Evolutionary conservation across 2,329 filamentous ascomycete species (phyloP), one percentile per base, ranked within the genome.

Genomic region (Penicillium corylophilum): DNA sequence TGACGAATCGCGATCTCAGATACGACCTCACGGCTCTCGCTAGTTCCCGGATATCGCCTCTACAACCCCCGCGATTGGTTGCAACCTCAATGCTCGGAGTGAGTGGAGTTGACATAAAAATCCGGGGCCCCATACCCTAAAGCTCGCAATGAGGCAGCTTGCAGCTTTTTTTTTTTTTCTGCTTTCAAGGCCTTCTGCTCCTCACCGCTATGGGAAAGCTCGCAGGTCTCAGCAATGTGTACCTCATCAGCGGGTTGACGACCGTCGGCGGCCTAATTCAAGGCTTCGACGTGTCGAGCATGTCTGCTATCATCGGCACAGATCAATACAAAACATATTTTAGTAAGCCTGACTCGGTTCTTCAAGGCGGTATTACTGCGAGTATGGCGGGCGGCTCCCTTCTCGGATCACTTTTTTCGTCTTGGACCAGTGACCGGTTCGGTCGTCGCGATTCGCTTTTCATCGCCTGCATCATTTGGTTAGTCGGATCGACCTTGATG

Each of bases 381-480:
- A 76, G 84, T 2, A 88, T 89, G 85, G 83, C 85, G 9, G 85
- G 82, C 33, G 86, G 86, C 12, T 87, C 84, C 2, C 80, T 86
- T 45, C 67, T 85, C 18, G 86, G 80, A 44, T 78, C 80, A 49
- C 68, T 83, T 5, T 24, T 51, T 8, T 57, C 55, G 1, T 51
- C 52, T n/a, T 79, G 74, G 64, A 66, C 83, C 29, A 77, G 79
- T 15, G 82, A 84, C 60, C 72, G 65, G n/a, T 67, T 79, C 20
- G 79, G 79, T 42, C 75, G 79, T 39, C 77, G 51, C 67, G 36
- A 72, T 76, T 64, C 77, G 71, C 74, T 71, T 46, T 56, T 54
- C 46, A 56, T 64, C 44, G 63, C 61, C 10, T 65, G 57, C 23
- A 55, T 63, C 29, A 48, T 61, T 12, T 60, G 60, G 53, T 63